phyloP scores from a whole-genome alignment of 1,139 yeast genomes.

The Magnusiomyces fungicola region DNA sequence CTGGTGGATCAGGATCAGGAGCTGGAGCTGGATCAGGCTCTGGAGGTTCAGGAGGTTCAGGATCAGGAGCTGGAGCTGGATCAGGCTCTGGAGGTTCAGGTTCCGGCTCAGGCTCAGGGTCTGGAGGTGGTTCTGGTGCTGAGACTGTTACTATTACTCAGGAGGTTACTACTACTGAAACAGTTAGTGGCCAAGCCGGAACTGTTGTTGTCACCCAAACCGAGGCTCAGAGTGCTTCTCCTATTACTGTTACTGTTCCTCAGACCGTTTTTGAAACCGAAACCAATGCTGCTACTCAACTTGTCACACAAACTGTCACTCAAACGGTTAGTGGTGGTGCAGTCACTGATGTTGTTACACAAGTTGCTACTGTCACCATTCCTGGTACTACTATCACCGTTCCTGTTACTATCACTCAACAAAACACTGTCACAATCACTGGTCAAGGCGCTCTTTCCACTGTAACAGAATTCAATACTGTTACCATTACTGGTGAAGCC shows the following conservation, averaged over 20 bases:
- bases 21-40: constrained; percentile 3
- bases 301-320: constrained; percentile 6
- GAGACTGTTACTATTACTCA: constrained; percentile 5
- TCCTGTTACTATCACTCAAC: constrained; percentile 7
- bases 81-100: constrained; percentile 8
- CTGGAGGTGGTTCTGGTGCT: constrained; percentile 7
- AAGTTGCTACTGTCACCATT: constrained; percentile 11
- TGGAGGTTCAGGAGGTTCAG: constrained; percentile 1
- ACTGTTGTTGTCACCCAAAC: constrained; percentile 5
- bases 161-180: constrained; percentile 1
- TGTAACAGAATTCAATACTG: constrained; percentile 9
- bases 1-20: constrained; percentile 3
- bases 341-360: constrained; percentile 7
- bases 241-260: constrained; percentile 2
- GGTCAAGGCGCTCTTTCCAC: constrained; percentile 9
- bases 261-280: background rate
- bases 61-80: constrained; percentile 6
- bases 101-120: constrained; percentile 5
- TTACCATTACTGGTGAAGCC: constrained; percentile 5
- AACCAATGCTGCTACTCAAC: background rate
- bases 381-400: constrained; percentile 9
- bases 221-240: background rate
- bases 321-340: constrained; percentile 9
- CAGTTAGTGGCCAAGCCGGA: background rate
- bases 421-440: constrained; percentile 12